These are phyloP conservation scores for Golubevia pallescens DNA, from an alignment of 1,284 basidiomycete genomes.

Conservation along the genomic window DNA sequence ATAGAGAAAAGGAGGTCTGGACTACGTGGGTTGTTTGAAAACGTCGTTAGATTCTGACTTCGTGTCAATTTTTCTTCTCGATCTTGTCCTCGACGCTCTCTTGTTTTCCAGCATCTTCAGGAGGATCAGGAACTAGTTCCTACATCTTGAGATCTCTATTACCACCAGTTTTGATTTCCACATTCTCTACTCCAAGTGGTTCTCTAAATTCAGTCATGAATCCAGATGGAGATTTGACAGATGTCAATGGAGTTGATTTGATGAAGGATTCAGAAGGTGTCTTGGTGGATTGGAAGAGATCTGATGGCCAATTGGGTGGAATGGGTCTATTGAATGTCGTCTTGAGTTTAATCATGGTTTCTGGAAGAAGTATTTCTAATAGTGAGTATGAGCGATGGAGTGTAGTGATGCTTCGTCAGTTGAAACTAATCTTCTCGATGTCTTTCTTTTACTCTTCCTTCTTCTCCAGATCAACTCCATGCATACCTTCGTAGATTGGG, in stretches of 20 bases:
- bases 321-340: slow-evolving; percentile 52
- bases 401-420: too few relatives aligned
- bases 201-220: neutral
- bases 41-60: too few relatives aligned
- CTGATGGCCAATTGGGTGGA: slow-evolving; percentile 35
- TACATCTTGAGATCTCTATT: slow-evolving; percentile 24
- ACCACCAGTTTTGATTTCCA: slow-evolving; percentile 11
- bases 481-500: too few relatives aligned
- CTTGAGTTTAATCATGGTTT: slow-evolving; percentile 45
- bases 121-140: neutral
- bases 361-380: slow-evolving; percentile 34
- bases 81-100: too few relatives aligned
- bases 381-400: slow-evolving; percentile 15
- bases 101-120: too few relatives aligned
- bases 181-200: slow-evolving; percentile 8
- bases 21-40: too few relatives aligned
- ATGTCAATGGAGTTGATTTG: neutral
- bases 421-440: too few relatives aligned
- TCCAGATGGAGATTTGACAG: neutral
- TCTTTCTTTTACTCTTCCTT: too few relatives aligned
- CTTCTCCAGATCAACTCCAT: too few relatives aligned
- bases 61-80: too few relatives aligned
- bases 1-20: too few relatives aligned
- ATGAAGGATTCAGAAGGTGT: neutral
- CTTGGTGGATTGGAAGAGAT: slow-evolving; percentile 27